Evolutionary conservation across 1,284 basidiomycete genomes (phyloP), one percentile per base, ranked within the genome.

Genomic region (Ustilago crameri): DNA sequence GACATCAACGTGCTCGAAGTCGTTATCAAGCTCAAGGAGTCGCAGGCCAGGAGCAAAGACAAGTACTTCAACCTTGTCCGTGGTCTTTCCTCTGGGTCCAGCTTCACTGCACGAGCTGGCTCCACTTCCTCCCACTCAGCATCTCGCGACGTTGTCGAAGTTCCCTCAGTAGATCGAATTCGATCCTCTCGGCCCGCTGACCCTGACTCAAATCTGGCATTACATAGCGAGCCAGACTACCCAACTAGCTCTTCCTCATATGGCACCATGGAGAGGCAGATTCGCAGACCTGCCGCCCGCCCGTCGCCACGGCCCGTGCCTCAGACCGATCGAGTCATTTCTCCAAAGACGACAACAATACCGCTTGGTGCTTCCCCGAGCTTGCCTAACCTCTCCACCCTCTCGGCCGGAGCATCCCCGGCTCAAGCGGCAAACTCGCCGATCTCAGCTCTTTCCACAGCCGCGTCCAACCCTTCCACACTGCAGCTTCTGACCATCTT

Each of bases 21-120:
- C 23, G 69, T 76, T 38, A 66, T 82, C 49, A 71, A 70, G 22
- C 61, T 82, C 45, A 82, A 82, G 41, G 81, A 80, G 47, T 72
- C 80, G 5, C 69, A 73, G 26, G 62, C 64, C 1, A 56, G 66
- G 12, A 79, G 74, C 41, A 73, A 76, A 35, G 79, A 82, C 44
- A 73, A 78, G 47, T 76, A 78, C 65, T 72, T 67, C 48, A 63
- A 60, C 46, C 61, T 75, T 23, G 65, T 78, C 18, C 74, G 71
- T 4, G 76, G 76, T 26, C 53, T 78, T 23, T 57, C 61, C 2
- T 58, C 62, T 12, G 57, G 41, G 15, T 57, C 64, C 9, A 67
- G 57, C n/a, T 67, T 67, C 53, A 67, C 58, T 27, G 51, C 57
- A 35, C 43, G 61, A 18, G 27, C 60, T 14, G 46, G 41, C 14